phyloP scores from a whole-genome alignment of 2,329 filamentous ascomycete species.

The Sporothrix protearum region DNA sequence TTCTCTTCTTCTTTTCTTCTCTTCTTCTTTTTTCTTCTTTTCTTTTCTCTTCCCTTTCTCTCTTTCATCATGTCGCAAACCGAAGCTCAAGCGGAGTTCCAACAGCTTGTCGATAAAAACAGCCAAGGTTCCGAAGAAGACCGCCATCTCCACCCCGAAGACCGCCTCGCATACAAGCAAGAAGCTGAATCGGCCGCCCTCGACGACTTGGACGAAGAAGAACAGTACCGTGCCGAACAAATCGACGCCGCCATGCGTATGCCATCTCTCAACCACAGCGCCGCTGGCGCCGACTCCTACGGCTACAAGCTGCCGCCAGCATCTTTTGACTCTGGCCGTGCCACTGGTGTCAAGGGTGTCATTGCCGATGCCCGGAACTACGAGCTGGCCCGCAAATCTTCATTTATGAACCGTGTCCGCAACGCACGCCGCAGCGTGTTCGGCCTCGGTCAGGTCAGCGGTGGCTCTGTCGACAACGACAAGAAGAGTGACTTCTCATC shows the following conservation, averaged over 20 bases:
- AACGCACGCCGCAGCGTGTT: constrained; percentile 55
- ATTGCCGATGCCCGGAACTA: constrained; percentile 79
- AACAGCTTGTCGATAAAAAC: constrained; percentile 58
- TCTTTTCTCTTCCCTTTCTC: constrained; percentile 26
- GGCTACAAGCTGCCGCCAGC: constrained; percentile 59
- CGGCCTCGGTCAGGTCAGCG: constrained; percentile 40
- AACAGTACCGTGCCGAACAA: constrained; percentile 49
- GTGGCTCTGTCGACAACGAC: constrained; percentile 36
- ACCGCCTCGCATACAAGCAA: constrained; percentile 45
- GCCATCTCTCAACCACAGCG: constrained; percentile 50
- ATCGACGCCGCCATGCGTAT: constrained; percentile 65
- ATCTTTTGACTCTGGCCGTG: constrained; percentile 63
- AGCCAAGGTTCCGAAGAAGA: constrained; percentile 39
- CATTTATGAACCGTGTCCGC: constrained; percentile 52
- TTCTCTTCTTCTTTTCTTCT: constrained; percentile 25
- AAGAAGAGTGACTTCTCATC: constrained; percentile 38
- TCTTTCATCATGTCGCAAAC: constrained; percentile 47
- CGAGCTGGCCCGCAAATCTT: constrained; percentile 60
- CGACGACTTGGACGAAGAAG: constrained; percentile 54
- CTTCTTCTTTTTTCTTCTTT: constrained; percentile 27
- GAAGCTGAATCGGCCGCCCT: constrained; percentile 32
- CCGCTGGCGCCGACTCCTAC: constrained; percentile 41
- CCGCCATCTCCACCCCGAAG: constrained; percentile 54
- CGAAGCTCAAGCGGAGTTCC: constrained; percentile 64
- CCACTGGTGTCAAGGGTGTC: constrained; percentile 81